phyloP scores from a whole-genome alignment of 805 yeast species.

The Osmozyma mogii region DNA sequence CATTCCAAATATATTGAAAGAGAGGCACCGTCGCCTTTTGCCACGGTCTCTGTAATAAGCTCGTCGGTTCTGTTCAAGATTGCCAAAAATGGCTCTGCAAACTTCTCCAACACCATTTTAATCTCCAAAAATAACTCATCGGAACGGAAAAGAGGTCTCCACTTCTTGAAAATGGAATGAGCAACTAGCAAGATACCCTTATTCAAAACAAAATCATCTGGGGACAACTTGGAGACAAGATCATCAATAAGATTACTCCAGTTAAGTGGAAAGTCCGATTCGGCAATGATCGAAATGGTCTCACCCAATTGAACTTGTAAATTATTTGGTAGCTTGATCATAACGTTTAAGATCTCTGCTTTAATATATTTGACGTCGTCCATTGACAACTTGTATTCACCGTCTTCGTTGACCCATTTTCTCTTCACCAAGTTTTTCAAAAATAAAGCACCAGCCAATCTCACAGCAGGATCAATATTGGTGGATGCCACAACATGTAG shows the following conservation, averaged over 20 bases:
- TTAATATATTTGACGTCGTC: conserved; percentile 65
- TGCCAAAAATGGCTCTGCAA: conserved; percentile 70
- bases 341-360: conserved; percentile 69
- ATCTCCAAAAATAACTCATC: conserved; percentile 87
- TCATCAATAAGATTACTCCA: conserved; percentile 79
- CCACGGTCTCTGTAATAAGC: conserved; percentile 41
- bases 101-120: conserved; percentile 75
- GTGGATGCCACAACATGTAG: conserved; percentile 69
- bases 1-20: conserved; percentile 60
- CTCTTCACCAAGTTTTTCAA: conserved; percentile 82
- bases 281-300: conserved; percentile 86
- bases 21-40: conserved; percentile 37
- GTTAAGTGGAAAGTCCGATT: conserved; percentile 85
- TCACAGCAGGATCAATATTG: conserved; percentile 43
- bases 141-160: conserved; percentile 92
- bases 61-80: conserved; percentile 62
- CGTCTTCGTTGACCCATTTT: conserved; percentile 87
- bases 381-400: conserved; percentile 55
- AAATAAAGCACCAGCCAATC: conserved; percentile 84
- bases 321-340: conserved; percentile 74
- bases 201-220: conserved; percentile 62
- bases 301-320: conserved; percentile 94
- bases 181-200: conserved; percentile 87
- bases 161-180: conserved; percentile 90
- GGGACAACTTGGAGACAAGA: conserved; percentile 57